Base-by-base conservation (phyloP, 2,329 filamentous ascomycete genomes). In the Aureobasidium zeae region DNA sequence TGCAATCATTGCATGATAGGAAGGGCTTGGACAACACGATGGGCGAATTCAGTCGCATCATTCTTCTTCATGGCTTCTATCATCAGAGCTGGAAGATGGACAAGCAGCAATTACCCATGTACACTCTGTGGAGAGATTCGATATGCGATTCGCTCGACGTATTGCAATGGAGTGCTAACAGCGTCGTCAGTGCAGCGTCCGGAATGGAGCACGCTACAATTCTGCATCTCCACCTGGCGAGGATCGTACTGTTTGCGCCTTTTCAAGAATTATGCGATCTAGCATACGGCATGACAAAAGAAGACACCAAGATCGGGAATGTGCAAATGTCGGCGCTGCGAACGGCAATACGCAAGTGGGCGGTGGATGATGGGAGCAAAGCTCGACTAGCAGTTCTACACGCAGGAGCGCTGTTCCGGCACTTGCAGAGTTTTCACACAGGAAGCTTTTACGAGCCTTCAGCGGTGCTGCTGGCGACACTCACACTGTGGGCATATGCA, bases 401-500 rank as follows among this genome's bases (percentile, higher is more conserved):
- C 49, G 70, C 71, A 3, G 73, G 71, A 3, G 65, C 65, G 3
- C 55, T 69, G 0, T 69, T 73, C 48, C 74, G 71, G 67, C 70
- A 75, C 47, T 59, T 74, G 0, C 65, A 71, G 13, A 61, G 69
- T 12, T 74, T 69, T 51, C 68, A 66, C 2, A 61, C 62, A 2
- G 65, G 66, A 49, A 65, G 63, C 10, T 72, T 73, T 49, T 83
- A 84, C 56, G 74, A 77, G 52, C 76, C 79, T 0, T 72, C 83
- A 3, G 74, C 74, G 0, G 70, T 83, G 0, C 79, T 81, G 51
- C 77, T 84, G 51, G 78, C 77, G 3, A 69, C 73, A 8, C 63
- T 86, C 3, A 72, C 74, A 0, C 61, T 85, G 10, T 86, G 82
- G 82, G 72, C 73, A 0, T 83, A 69, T 48, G 59, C 64, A 3